Percentiles rank a stretch among this genome's conserved stretches.
Evolutionary conservation across 2,329 filamentous ascomycete genomes (phyloP).

Genomic region (Aureobasidium sp.): DNA sequence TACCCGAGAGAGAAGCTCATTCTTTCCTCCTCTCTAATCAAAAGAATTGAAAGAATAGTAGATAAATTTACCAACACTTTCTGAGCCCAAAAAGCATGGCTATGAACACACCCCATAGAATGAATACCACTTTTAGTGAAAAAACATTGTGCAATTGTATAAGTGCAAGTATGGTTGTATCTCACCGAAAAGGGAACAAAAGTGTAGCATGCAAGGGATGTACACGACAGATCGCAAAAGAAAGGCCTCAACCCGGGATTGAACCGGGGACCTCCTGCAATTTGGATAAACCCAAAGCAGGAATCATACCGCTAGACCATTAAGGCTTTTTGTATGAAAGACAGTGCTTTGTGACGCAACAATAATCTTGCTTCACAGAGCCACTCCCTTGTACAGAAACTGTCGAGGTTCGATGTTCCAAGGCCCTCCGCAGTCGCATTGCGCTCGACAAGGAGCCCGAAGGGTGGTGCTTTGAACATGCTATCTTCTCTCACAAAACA

Average conservation of each 20-base stretch:
- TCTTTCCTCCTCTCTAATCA: too few relatives aligned
- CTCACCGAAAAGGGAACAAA: neutral
- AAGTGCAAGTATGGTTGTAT: too few relatives aligned
- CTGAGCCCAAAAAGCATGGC: too few relatives aligned
- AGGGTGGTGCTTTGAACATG: too few relatives aligned
- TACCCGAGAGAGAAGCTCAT: too few relatives aligned
- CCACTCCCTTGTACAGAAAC: too few relatives aligned
- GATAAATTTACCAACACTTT: too few relatives aligned
- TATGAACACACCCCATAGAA: too few relatives aligned
- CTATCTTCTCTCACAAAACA: neutral
- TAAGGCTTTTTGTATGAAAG: neutral
- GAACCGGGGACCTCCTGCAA: constrained; percentile 12
- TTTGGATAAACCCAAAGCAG: constrained; percentile 10
- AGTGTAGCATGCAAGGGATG: neutral
- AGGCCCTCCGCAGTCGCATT: neutral
- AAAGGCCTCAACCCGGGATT: constrained; percentile 10
- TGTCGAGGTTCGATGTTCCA: neutral
- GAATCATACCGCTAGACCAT: constrained; percentile 13
- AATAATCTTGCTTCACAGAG: neutral
- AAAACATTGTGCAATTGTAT: too few relatives aligned
- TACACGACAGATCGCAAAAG: neutral
- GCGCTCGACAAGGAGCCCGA: neutral
- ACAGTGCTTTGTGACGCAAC: neutral
- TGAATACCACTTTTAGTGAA: too few relatives aligned
- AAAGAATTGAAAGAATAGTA: too few relatives aligned